Evolutionary conservation across 768 basidiomycete species (phyloP).

Genomic region (Boletellus ananiceps): DNA sequence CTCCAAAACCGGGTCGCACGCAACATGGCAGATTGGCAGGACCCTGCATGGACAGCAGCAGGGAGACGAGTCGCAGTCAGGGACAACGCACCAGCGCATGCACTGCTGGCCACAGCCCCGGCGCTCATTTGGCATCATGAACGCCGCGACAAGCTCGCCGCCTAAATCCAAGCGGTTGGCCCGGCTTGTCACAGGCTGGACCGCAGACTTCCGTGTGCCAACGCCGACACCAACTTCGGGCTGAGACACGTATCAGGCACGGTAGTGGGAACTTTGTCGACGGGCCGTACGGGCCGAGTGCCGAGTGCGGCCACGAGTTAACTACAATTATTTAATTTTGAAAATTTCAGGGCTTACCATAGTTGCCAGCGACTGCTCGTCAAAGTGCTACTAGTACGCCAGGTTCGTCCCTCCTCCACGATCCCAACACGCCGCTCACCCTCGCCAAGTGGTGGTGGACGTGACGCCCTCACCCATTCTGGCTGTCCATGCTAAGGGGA

Average conservation of each 20-base stretch:
- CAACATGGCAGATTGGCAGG: too few species aligned
- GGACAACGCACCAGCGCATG: slow-evolving; percentile 1
- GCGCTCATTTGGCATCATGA: background rate
- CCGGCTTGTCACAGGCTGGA: too few species aligned
- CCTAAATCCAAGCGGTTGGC: background rate
- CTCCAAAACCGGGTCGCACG: too few species aligned
- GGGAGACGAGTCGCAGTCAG: background rate
- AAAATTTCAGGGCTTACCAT: background rate
- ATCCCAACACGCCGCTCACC: background rate
- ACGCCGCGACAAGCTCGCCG: background rate
- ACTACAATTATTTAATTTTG: background rate
- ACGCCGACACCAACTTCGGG: too few species aligned
- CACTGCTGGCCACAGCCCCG: slow-evolving; percentile 21
- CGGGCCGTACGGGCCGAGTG: background rate
- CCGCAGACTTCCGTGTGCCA: too few species aligned
- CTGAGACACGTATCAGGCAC: background rate
- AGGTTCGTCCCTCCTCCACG: background rate
- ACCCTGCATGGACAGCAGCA: background rate
- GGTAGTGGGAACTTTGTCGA: background rate
- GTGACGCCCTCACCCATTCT: slow-evolving; percentile 34
- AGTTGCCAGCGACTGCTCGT: background rate
- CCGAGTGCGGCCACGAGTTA: too few species aligned
- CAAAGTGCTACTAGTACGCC: background rate
- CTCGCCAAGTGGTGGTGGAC: slow-evolving; percentile 27
- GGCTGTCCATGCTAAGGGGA: slow-evolving; percentile 75